Base-by-base conservation (phyloP, 768 basidiomycete genomes). In the Zangia roseola region DNA sequence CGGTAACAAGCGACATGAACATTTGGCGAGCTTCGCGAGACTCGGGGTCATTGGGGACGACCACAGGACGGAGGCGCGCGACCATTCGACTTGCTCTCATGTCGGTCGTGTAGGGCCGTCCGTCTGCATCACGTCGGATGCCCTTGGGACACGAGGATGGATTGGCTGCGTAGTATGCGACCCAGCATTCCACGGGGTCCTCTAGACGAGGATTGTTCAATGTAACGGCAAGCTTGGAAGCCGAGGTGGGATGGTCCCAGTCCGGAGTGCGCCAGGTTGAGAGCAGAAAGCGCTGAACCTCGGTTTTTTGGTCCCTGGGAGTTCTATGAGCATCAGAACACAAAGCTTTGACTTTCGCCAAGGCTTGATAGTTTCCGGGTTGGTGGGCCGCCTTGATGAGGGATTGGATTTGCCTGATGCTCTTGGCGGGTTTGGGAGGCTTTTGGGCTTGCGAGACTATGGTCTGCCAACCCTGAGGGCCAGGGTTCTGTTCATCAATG, bases 121-220 rank as follows among this genome's bases (percentile, higher is more conserved):
- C 68, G 47, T 64, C 62, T 10, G 61, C 46, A 53, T 73, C 72
- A 24, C 67, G 69, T 43, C 76, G 69, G 48, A 78, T 75, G 43
- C 76, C 76, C 46, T 72, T 73, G 9, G 76, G 76, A 65, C 75
- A 78, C 1, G 75, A 76, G 43, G 67, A 69, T 9, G 65, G 72
- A 48, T 78, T 74, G 25, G 66, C 63, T 8, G 71, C 59, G 47
- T 76, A 71, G 50, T 77, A 78, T 4, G 71, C 69, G 30, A 72
- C 70, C 76, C 76, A 78, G 23, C 62, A 65, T 40, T 76, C 73
- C 7, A 75, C 68, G 9, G 76, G 72, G 50, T 78, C 76, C 50
- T 77, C 72, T 40, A 73, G 60, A 10, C 74, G 73, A 43, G 76
- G 76, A 54, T 76, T 78, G 39, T 71, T 72, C 45, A 72, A 39